phyloP scores from a whole-genome alignment of 495 filamentous ascomycete genomes.

The Trichoderma orchidacearum region DNA sequence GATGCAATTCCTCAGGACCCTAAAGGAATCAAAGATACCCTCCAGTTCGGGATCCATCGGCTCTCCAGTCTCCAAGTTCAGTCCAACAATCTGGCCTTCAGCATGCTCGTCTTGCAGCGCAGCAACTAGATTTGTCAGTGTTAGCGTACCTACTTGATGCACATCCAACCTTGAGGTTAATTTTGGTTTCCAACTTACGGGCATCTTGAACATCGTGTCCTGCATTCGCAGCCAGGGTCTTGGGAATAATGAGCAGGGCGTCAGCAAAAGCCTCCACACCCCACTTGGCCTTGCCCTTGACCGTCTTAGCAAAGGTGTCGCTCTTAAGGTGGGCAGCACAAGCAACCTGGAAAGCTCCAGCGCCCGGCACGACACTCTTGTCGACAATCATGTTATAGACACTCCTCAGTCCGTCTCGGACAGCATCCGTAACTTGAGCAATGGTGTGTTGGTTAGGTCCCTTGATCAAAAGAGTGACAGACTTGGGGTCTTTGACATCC shows the following conservation, averaged over 20 bases:
- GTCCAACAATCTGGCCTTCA: conserved; percentile 74
- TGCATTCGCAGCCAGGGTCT: conserved; percentile 91
- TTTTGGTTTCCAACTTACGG: conserved; percentile 35
- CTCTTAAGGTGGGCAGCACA: conserved; percentile 80
- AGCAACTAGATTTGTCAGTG: conserved; percentile 44
- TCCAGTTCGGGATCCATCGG: conserved; percentile 92
- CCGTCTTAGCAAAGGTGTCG: conserved; percentile 66
- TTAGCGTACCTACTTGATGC: background rate
- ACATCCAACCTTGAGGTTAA: background rate
- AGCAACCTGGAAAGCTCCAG: conserved; percentile 91
- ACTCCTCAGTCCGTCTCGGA: conserved; percentile 87
- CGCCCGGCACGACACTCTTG: conserved; percentile 84
- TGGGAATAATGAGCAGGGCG: conserved; percentile 85
- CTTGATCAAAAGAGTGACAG: conserved; percentile 96
- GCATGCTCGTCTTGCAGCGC: conserved; percentile 70
- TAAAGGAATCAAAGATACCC: conserved; percentile 93
- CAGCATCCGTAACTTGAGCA: conserved; percentile 87
- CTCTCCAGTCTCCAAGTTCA: conserved; percentile 74
- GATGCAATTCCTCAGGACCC: conserved; percentile 83
- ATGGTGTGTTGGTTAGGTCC: conserved; percentile 95
- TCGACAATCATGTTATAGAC: conserved; percentile 99
- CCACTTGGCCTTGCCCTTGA: conserved; percentile 95
- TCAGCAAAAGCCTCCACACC: conserved; percentile 92
- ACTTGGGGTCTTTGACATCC: conserved; percentile 97
- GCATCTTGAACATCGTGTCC: conserved; percentile 95